A percentile compares a stretch with the other conserved stretches of the same genome.
phyloP scores from a whole-genome alignment of 2,329 filamentous ascomycete species.

The Arthrobotrys conoides region DNA sequence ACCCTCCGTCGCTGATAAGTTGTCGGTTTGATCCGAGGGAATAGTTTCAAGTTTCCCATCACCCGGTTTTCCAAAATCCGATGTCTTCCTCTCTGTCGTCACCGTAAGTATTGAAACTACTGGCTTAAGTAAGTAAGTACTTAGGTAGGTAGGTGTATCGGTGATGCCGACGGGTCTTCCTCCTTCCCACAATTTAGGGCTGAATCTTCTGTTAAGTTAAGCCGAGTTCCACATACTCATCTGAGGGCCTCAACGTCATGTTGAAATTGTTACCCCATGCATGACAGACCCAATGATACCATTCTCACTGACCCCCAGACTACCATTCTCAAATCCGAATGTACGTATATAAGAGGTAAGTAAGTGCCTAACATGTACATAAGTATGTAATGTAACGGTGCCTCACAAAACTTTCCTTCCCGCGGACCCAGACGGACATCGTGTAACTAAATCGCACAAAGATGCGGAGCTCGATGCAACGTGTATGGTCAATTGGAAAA shows the following conservation, averaged over 20 bases:
- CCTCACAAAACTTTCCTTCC: neutral
- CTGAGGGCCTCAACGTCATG: no score
- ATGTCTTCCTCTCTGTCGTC: neutral
- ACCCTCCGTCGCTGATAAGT: slow-evolving; percentile 6
- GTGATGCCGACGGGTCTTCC: neutral
- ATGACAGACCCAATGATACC: neutral
- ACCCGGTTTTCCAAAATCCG: neutral
- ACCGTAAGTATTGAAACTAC: no score
- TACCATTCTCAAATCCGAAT: neutral
- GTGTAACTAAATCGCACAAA: slow-evolving; percentile 1
- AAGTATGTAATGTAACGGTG: slow-evolving; percentile 10
- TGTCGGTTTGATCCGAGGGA: slow-evolving; percentile 19
- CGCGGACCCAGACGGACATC: neutral
- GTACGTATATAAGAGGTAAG: no score
- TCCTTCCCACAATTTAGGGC: neutral
- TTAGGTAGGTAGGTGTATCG: neutral
- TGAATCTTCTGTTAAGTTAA: no score
- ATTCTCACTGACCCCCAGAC: no score
- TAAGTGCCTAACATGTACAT: no score
- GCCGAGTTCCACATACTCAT: no score
- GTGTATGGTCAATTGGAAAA: slow-evolving; percentile 13
- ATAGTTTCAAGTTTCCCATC: neutral
- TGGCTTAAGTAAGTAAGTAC: no score
- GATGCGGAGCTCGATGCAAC: slow-evolving; percentile 14
- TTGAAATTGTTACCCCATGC: no score